Percentiles rank a stretch among this genome's conserved stretches.
Conservation (phyloP, 1,284 basidiomycete genomes). For the Anthracocystis setariae region DNA sequence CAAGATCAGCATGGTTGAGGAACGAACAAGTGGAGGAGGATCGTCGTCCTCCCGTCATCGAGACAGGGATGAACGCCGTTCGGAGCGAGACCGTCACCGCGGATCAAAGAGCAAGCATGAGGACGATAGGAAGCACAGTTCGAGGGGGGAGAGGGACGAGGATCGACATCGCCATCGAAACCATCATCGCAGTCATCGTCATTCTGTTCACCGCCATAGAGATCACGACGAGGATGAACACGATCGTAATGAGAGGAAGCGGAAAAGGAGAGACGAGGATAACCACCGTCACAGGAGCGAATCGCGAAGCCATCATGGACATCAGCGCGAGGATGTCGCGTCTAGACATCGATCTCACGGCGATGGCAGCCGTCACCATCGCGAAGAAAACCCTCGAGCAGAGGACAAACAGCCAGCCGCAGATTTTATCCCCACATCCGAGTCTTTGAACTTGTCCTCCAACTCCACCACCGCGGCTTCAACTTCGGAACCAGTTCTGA, state of each 20-base stretch:
- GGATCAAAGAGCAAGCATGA: constrained; percentile 15
- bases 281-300: constrained; percentile 7
- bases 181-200: constrained; percentile 17
- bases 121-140: constrained; percentile 5
- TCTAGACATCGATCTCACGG: constrained; percentile 70
- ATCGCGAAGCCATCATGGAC: constrained; percentile 1
- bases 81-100: constrained; percentile 16
- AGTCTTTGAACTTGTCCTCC: constrained; percentile 77
- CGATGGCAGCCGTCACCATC: constrained; percentile 72
- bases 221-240: constrained; percentile 10
- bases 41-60: constrained; percentile 6
- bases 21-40: neutral
- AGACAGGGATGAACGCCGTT: constrained; percentile 3
- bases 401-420: constrained; percentile 73
- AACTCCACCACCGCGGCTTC: constrained; percentile 63
- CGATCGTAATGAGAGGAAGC: constrained; percentile 67
- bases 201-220: constrained; percentile 3
- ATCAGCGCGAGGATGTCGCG: constrained; percentile 75
- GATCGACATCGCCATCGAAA: constrained; percentile 8
- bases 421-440: constrained; percentile 80
- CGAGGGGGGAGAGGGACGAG: constrained; percentile 4
- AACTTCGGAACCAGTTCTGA: constrained; percentile 71
- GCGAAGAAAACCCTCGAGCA: constrained; percentile 56
- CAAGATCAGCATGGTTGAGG: constrained; percentile 6
- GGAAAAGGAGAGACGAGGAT: constrained; percentile 56